Conservation (phyloP, 306 rosid species). For the Begonia fuchsioides region DNA sequence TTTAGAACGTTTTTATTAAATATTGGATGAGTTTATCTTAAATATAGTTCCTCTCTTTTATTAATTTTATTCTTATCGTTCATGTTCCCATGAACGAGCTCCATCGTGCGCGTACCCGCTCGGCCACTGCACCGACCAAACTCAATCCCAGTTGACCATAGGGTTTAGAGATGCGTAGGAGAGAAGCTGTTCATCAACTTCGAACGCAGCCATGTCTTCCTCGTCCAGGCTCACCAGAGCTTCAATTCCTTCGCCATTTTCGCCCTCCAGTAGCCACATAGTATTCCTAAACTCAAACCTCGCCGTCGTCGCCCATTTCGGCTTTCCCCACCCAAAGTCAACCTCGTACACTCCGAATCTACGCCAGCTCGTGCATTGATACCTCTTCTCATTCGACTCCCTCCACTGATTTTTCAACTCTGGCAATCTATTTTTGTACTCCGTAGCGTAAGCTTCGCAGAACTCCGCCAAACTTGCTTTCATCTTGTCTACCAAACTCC, state of each 20-base stretch:
- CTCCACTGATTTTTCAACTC: neutral
- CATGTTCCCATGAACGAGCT: no score
- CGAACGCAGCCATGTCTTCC: slow-evolving; percentile 9
- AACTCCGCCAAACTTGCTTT: slow-evolving; percentile 11
- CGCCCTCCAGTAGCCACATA: slow-evolving; percentile 8
- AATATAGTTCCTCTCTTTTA: no score
- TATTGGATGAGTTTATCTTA: no score
- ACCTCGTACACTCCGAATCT: slow-evolving; percentile 19
- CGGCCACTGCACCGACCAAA: no score
- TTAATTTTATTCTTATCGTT: no score
- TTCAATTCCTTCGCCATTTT: slow-evolving; percentile 17
- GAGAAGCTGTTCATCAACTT: slow-evolving; percentile 6
- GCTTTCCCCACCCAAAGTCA: slow-evolving; percentile 24
- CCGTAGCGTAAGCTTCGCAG: slow-evolving; percentile 4
- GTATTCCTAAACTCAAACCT: slow-evolving; percentile 2
- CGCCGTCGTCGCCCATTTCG: slow-evolving; percentile 11
- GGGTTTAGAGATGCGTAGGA: slow-evolving; percentile 13
- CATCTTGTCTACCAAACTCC: slow-evolving; percentile 6
- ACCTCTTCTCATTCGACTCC: neutral
- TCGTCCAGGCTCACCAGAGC: slow-evolving; percentile 10
- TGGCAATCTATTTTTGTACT: neutral
- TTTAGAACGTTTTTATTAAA: no score
- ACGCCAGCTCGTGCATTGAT: slow-evolving; percentile 14
- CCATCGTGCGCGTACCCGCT: no score
- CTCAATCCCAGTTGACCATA: neutral